phyloP scores from a whole-genome alignment of 1,139 yeast genomes.

The Kodamaea suecica region DNA sequence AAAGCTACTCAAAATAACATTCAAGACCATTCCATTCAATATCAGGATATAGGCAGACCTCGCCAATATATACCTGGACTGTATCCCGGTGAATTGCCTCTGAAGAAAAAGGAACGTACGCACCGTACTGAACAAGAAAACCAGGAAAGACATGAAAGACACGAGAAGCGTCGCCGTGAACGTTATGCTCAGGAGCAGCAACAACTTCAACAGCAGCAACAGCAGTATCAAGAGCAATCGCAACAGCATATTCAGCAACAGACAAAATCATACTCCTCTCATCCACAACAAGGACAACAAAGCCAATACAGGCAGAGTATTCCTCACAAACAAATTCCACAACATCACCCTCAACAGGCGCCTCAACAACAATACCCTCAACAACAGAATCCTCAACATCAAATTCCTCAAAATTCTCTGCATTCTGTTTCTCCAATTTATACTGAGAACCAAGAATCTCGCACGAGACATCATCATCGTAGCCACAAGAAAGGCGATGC shows the following conservation, averaged over 20 bases:
- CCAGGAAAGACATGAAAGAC: conserved; percentile 2
- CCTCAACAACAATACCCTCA: conserved; percentile 2
- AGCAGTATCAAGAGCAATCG: conserved; percentile 1
- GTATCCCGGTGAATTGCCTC: background rate
- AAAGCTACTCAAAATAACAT: conserved; percentile 11
- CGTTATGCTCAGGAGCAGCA: conserved; percentile 1
- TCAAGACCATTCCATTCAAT: conserved; percentile 6
- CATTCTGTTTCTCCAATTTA: conserved; percentile 14
- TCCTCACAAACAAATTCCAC: background rate
- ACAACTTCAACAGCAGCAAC: background rate
- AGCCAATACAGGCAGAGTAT: conserved; percentile 1
- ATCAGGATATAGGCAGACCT: conserved; percentile 7
- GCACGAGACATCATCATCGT: conserved; percentile 17
- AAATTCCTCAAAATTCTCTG: too few relatives aligned
- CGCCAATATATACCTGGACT: conserved; percentile 12
- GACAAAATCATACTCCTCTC: conserved; percentile 3
- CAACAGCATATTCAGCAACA: conserved; percentile 4
- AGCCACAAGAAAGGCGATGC: conserved; percentile 11
- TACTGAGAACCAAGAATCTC: conserved; percentile 10
- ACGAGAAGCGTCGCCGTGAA: conserved; percentile 1
- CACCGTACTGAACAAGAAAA: conserved; percentile 1
- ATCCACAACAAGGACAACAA: conserved; percentile 2
- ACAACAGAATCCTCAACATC: conserved; percentile 7
- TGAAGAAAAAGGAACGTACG: background rate
- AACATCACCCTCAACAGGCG: conserved; percentile 1